Evolutionary conservation across 257 asterid genomes (phyloP).

Genomic region (Solanum ossicruentum): DNA sequence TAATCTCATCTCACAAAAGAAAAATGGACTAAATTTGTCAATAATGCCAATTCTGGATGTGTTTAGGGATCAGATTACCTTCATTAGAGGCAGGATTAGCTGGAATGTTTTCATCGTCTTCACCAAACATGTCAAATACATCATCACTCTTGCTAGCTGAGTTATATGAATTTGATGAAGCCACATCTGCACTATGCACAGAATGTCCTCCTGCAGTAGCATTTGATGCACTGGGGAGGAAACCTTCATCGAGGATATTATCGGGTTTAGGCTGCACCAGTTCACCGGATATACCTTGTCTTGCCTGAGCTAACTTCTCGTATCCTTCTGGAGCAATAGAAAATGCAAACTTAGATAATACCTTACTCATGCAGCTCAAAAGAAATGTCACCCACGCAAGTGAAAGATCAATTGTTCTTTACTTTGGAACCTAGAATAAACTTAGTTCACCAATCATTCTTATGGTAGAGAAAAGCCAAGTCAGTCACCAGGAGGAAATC

Average conservation of each 20-base stretch:
- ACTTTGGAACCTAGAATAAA: neutral
- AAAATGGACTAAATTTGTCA: neutral
- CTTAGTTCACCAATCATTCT: neutral
- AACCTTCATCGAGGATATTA: neutral
- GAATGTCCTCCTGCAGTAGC: constrained; percentile 1
- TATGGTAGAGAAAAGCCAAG: neutral
- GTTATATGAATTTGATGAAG: neutral
- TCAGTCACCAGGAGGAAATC: neutral
- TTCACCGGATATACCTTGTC: constrained; percentile 19
- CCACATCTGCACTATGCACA: neutral
- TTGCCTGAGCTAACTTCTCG: constrained; percentile 48
- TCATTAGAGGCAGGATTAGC: constrained; percentile 32
- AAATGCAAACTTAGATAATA: neutral
- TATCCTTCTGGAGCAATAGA: constrained; percentile 55
- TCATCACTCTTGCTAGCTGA: constrained; percentile 22
- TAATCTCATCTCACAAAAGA: neutral
- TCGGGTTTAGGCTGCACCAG: constrained; percentile 15
- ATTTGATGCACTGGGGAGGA: constrained; percentile 1
- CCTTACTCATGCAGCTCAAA: neutral
- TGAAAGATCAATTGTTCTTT: neutral
- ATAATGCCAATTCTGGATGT: neutral
- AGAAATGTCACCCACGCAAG: neutral
- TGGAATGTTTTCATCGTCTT: constrained; percentile 42
- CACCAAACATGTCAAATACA: constrained; percentile 75
- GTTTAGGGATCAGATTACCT: constrained; percentile 10